Percentiles rank a stretch among this genome's conserved stretches.
phyloP scores from a whole-genome alignment of 2,329 filamentous ascomycete genomes.

The Elsinoe necatrix region DNA sequence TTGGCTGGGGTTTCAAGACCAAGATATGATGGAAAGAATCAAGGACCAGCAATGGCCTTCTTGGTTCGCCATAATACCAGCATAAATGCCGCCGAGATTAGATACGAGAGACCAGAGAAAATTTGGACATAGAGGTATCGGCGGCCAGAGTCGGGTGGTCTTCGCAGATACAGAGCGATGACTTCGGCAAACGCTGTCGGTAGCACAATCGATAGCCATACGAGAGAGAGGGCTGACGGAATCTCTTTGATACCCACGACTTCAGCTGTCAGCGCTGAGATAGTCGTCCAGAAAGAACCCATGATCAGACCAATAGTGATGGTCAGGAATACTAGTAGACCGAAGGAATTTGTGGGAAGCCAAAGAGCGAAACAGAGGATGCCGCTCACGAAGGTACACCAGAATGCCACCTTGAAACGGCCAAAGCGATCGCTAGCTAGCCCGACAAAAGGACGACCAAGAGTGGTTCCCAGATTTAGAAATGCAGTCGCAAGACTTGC shows the following conservation, averaged over 20 bases:
- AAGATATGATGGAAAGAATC: conserved; percentile 21
- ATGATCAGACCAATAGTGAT: conserved; percentile 38
- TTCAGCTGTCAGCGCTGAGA: conserved; percentile 35
- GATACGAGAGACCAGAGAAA: conserved; percentile 32
- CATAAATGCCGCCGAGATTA: conserved; percentile 30
- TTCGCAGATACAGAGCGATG: conserved; percentile 34
- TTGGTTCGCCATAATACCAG: conserved; percentile 26
- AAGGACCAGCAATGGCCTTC: neutral
- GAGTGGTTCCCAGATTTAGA: conserved; percentile 41
- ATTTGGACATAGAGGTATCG: conserved; percentile 34
- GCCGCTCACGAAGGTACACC: conserved; percentile 34
- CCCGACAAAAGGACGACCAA: conserved; percentile 42
- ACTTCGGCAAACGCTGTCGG: conserved; percentile 34
- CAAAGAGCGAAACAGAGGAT: conserved; percentile 38
- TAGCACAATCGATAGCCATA: conserved; percentile 32
- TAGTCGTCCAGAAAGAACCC: conserved; percentile 43
- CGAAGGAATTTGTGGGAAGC: conserved; percentile 38
- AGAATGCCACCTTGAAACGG: conserved; percentile 35
- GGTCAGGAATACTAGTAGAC: conserved; percentile 37
- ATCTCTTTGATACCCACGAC: conserved; percentile 35
- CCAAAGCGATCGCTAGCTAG: conserved; percentile 39
- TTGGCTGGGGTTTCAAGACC: conserved; percentile 24
- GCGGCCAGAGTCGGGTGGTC: conserved; percentile 23
- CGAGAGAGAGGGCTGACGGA: conserved; percentile 34
- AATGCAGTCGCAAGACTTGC: conserved; percentile 36